Evolutionary conservation across 2,329 filamentous ascomycete species (phyloP).

Genomic region (Aureobasidium sp.): DNA sequence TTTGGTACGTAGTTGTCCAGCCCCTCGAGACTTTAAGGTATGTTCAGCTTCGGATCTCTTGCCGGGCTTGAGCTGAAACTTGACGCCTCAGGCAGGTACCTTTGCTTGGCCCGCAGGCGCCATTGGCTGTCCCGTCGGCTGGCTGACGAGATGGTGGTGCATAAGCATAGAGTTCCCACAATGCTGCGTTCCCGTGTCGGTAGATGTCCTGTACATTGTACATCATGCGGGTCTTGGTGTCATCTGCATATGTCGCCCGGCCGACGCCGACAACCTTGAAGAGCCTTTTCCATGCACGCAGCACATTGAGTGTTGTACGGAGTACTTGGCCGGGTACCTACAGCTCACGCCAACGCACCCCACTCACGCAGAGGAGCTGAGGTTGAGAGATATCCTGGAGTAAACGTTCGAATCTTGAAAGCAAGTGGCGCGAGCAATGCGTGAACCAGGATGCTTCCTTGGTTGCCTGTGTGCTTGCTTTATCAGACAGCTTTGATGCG

Average conservation of each 20-base stretch:
- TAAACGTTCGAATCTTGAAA: neutral
- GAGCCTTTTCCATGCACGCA: neutral
- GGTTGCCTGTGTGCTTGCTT: neutral
- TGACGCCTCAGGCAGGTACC: neutral
- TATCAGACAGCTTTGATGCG: neutral
- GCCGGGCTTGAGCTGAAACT: neutral
- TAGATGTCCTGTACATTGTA: neutral
- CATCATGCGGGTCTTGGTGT: neutral
- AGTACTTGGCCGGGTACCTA: neutral
- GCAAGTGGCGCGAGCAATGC: neutral
- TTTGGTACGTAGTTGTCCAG: neutral
- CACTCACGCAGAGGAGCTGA: neutral
- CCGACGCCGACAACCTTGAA: neutral
- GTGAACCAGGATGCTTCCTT: neutral
- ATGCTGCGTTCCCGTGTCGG: too few species aligned
- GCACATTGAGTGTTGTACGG: neutral
- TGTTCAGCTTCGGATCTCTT: neutral
- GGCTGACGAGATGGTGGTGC: neutral
- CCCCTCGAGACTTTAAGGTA: neutral
- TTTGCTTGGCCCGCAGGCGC: neutral
- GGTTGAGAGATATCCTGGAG: neutral
- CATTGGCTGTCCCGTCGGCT: neutral
- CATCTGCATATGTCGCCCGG: neutral
- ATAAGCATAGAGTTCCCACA: neutral
- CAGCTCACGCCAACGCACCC: neutral